Evolutionary conservation across 257 asterid species (phyloP), one percentile per base, ranked within the genome.

Genomic region (Linaria vulgaris): DNA sequence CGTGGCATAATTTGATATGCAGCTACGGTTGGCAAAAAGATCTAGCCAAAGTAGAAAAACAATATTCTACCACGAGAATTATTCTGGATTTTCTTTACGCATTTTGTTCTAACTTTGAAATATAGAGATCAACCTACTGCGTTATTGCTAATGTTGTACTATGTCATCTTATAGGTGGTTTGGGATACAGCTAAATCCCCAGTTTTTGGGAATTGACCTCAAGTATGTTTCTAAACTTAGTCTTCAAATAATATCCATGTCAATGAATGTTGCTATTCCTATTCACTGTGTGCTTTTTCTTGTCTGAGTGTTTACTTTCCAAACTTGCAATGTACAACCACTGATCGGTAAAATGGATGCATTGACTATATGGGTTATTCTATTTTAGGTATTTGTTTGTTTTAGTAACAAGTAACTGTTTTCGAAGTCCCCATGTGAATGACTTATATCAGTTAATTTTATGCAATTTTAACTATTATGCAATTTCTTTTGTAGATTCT

Each of bases 171-270:
- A 61, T 76, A 89, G 99, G 99, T 89, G 99, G 99, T 89, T 92
- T 17, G 96, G 99, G 77, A 83, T 90, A 78, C 96, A 90, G 59
- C 80, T 94, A 68, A 94, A 94, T 83, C 99, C 97, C 73, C 84
- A 85, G 64, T 87, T 87, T 80, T 37, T 90, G 79, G 96, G 96
- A 74, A 80, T 94, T 69, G 96, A 94, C 79, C 96, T 94, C 91
- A 94, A 94, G 99, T 94, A 83, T 67, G 81, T 72, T 38, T 70
- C 69, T 52, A 64, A 41, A 66, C 75, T 54, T 34, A 55, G n/a
- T 56, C 51, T 69, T 38, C 34, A 24, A 11, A 66, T 24, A 37
- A 17, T 20, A 12, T 61, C 44, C 15, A 14, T 47, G 15, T 30
- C 17, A 25, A 34, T 47, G 39, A 47, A 30, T 45, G 53, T 59